These are phyloP conservation scores for Phellopilus nigrolimitatus DNA, from an alignment of 1,284 basidiomycete species.

Conservation along the genomic window DNA sequence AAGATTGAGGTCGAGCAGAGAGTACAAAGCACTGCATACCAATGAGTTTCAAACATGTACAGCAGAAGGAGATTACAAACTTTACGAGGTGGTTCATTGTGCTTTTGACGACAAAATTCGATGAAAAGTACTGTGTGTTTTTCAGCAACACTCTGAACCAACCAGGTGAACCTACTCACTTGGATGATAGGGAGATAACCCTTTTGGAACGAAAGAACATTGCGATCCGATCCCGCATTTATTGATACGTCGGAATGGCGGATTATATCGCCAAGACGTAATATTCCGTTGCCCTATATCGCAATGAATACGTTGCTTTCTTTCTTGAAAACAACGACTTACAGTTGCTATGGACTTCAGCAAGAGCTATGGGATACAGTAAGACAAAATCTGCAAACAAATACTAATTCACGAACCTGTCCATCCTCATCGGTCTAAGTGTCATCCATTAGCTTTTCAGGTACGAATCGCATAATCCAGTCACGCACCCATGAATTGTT, in stretches of 20 bases:
- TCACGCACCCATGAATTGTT: slow-evolving; percentile 49
- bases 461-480: not conserved
- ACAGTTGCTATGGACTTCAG: slow-evolving; percentile 41
- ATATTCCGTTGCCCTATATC: slow-evolving; percentile 45
- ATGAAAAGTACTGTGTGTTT: slow-evolving; percentile 50
- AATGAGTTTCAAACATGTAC: not conserved
- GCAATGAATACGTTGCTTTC: too few species aligned
- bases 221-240: slow-evolving; percentile 30
- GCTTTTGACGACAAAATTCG: slow-evolving; percentile 58
- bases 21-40: slow-evolving; percentile 46
- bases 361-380: slow-evolving; percentile 32
- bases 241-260: slow-evolving; percentile 41
- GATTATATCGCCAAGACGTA: slow-evolving; percentile 49
- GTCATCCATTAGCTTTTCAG: slow-evolving; percentile 5
- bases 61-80: slow-evolving; percentile 31
- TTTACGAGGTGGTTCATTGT: slow-evolving; percentile 52
- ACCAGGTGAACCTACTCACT: slow-evolving; percentile 33
- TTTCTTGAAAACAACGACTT: too few species aligned
- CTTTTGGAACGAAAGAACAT: slow-evolving; percentile 54
- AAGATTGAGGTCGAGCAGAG: slow-evolving; percentile 47
- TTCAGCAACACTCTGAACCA: not conserved
- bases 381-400: slow-evolving; percentile 11
- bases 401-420: slow-evolving; percentile 44
- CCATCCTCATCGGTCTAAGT: slow-evolving; percentile 46
- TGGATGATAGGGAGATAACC: slow-evolving; percentile 54